Percentiles rank a stretch among this genome's conserved stretches.
These are phyloP conservation scores for Retiboletus flavoniger DNA, from an alignment of 1,284 basidiomycete genomes.

Conservation along the genomic window DNA sequence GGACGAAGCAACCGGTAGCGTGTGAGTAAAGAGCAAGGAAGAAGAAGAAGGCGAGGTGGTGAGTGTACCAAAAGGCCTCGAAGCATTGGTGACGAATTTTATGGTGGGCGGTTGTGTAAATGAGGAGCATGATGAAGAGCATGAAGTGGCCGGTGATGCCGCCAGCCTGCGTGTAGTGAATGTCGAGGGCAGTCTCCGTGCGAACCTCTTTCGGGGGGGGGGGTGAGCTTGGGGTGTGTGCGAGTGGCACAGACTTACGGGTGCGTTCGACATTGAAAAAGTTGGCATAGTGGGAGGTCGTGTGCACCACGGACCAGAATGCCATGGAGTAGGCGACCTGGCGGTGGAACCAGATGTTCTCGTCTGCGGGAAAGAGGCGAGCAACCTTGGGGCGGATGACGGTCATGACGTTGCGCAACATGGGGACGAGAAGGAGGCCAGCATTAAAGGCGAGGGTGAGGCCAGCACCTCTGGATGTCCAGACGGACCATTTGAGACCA, in stretches of 20 bases:
- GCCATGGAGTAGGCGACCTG: conserved; percentile 90
- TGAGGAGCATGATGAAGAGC: conserved; percentile 84
- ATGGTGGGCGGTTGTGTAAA: conserved; percentile 81
- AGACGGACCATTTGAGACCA: conserved; percentile 74
- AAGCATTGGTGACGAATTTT: conserved; percentile 85
- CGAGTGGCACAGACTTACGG: conserved; percentile 46
- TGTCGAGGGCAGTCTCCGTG: conserved; percentile 67
- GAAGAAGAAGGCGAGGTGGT: conserved; percentile 90
- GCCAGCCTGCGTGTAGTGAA: conserved; percentile 83
- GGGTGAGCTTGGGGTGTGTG: neutral
- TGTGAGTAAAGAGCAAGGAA: conserved; percentile 86
- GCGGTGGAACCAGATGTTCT: conserved; percentile 90
- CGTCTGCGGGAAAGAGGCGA: conserved; percentile 83
- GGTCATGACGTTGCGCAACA: conserved; percentile 82
- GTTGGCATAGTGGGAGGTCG: conserved; percentile 88
- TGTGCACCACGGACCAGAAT: conserved; percentile 84
- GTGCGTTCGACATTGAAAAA: conserved; percentile 83
- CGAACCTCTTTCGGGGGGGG: conserved; percentile 61
- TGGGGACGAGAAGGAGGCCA: conserved; percentile 78
- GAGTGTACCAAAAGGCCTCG: conserved; percentile 92
- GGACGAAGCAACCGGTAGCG: conserved; percentile 90
- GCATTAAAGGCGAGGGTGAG: conserved; percentile 83
- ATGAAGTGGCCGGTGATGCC: conserved; percentile 89
- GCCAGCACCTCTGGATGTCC: conserved; percentile 84
- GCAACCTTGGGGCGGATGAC: conserved; percentile 73